Evolutionary conservation across 805 yeast species (phyloP), one percentile per base, ranked within the genome.

Genomic region (Nakazawaea wyomingensis): DNA sequence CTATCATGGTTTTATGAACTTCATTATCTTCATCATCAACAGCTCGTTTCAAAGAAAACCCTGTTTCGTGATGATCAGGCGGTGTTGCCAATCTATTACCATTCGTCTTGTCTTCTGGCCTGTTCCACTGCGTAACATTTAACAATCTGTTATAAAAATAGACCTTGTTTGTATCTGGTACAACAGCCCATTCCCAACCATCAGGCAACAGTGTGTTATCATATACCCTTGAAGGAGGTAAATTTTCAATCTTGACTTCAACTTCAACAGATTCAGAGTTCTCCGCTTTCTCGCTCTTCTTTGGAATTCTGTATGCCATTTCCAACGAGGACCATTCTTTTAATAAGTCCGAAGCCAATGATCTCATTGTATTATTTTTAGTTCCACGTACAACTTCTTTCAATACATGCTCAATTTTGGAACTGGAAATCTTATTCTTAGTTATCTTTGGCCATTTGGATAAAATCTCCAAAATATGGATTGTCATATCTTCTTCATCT

Each of bases 241-340:
- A 30, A 16, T 26, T 32, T 37, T 37, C 40, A 4, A 28, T 13
- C 17, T 32, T 39, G 9, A 34, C 35, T n/a, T 39, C 43, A 9
- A 26, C 29, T 18, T 36, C 39, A 18, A 45, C 24, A 11, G 48
- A 33, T 5, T 39, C 34, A 9, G 47, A 22, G n/a, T 14, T 29
- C 4, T 9, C 32, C 62, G 46, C 43, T 62, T 49, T 14, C 53
- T 60, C 46, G 55, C 57, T 9, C 31, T 71, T 71, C 52, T 90
- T 82, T 1, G 95, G 90, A 40, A 91, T 90, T 35, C 93, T 74
- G 56, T 82, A 85, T n/a, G 89, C 90, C 75, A 86, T 78, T 56
- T 84, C 82, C 46, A 86, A 73, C 20, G 66, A 65, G 35, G 80
- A 67, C 97, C 97, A 91, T 44, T 71, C 81, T 1, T 70, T 66